Evolutionary conservation across 2,329 filamentous ascomycete genomes (phyloP).

Genomic region (Penicillium sp.): DNA sequence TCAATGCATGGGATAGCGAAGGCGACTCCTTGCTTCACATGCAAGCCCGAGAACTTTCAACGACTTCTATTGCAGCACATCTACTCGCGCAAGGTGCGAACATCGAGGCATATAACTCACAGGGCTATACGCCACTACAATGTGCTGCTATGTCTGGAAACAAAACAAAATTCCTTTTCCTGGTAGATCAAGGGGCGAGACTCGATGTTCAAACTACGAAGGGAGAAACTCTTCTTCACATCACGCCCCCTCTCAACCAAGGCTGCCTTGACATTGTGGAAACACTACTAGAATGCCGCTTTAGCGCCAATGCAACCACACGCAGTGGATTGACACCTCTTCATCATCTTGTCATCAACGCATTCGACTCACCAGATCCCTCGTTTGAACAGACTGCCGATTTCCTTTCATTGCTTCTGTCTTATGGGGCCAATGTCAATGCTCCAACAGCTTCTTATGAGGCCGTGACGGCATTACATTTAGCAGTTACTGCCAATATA

Average conservation of each 20-base stretch:
- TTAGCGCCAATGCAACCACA: slow-evolving; percentile 21
- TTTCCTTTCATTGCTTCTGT: slow-evolving; percentile 24
- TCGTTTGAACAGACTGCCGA: neutral
- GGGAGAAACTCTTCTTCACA: slow-evolving; percentile 32
- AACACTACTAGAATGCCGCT: slow-evolving; percentile 12
- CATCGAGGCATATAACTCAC: slow-evolving; percentile 28
- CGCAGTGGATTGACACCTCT: slow-evolving; percentile 26
- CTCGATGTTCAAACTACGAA: slow-evolving; percentile 27
- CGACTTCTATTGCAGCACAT: slow-evolving; percentile 21
- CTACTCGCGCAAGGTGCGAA: slow-evolving; percentile 30
- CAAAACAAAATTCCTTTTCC: slow-evolving; percentile 27
- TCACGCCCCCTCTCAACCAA: slow-evolving; percentile 26
- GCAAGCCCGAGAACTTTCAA: slow-evolving; percentile 18
- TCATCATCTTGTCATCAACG: slow-evolving; percentile 9
- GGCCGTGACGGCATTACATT: slow-evolving; percentile 30
- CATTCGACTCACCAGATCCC: neutral
- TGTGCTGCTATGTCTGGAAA: slow-evolving; percentile 31
- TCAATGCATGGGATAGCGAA: slow-evolving; percentile 32
- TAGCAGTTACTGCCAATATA: slow-evolving; percentile 23
- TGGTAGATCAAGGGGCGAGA: slow-evolving; percentile 27
- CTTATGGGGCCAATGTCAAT: slow-evolving; percentile 27
- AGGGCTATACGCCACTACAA: slow-evolving; percentile 34
- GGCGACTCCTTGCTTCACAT: slow-evolving; percentile 33
- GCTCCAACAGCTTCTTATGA: slow-evolving; percentile 6
- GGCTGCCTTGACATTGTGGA: slow-evolving; percentile 31